A percentile compares a stretch with the other conserved stretches of the same genome.
These are phyloP conservation scores for Parmelia sp. DNA, from an alignment of 495 filamentous ascomycete species.

Conservation along the genomic window DNA sequence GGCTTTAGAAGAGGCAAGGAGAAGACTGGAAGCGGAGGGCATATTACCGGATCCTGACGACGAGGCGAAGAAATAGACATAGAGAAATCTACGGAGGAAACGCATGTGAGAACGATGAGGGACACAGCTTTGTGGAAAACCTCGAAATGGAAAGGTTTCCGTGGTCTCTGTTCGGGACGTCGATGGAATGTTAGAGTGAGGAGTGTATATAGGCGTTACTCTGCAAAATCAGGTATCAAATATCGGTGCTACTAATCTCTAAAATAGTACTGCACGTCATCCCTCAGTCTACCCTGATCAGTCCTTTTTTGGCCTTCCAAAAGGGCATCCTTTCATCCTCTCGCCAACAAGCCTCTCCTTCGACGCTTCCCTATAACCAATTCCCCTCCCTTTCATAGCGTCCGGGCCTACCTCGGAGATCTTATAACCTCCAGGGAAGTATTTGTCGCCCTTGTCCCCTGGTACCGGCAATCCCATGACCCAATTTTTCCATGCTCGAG, in stretches of 20 bases:
- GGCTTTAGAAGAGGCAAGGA: slow-evolving; percentile 92
- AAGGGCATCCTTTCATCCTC: slow-evolving; percentile 50
- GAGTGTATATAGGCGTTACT: not conserved
- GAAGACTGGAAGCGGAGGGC: slow-evolving; percentile 89
- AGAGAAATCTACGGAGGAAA: not conserved
- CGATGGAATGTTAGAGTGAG: not conserved
- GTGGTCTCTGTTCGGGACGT: not conserved
- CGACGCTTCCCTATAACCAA: slow-evolving; percentile 38
- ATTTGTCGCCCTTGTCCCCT: slow-evolving; percentile 52
- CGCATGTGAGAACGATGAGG: not conserved
- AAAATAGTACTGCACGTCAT: not conserved
- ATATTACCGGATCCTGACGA: slow-evolving; percentile 72
- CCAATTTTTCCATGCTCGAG: slow-evolving; percentile 47
- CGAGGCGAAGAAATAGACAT: slow-evolving; percentile 23
- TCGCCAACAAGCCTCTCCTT: slow-evolving; percentile 34
- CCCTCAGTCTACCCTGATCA: not conserved
- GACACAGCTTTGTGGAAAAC: not conserved
- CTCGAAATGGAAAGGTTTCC: not conserved
- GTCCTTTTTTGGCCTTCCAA: slow-evolving; percentile 27
- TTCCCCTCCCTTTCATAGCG: slow-evolving; percentile 51
- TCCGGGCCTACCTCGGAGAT: slow-evolving; percentile 54
- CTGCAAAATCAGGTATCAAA: not conserved
- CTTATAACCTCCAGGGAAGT: slow-evolving; percentile 52
- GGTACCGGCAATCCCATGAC: slow-evolving; percentile 51
- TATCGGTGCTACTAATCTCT: not conserved